Evolutionary conservation across 208 protist genomes (phyloP), one percentile per base, ranked within the genome.

Genomic region (Leishmania aethiopica): DNA sequence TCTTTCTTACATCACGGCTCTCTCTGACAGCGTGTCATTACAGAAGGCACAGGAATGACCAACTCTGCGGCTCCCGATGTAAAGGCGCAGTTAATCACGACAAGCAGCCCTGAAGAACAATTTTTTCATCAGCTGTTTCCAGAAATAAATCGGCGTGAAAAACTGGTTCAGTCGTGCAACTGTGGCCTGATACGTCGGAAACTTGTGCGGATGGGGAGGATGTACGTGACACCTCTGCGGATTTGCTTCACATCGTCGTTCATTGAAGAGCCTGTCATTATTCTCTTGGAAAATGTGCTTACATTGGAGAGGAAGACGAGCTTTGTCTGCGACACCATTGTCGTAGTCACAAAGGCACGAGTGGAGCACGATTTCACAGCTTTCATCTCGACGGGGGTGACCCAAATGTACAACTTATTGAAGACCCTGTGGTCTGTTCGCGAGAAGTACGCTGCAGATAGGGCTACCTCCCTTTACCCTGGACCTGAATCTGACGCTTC

Each of bases 201-300:
- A 37, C 81, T 94, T 11, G 83, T 90, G 40, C 88, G 91, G 4
- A 90, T 94, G 84, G 91, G 91, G 8, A 82, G 74, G 47, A 84
- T 94, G 72, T 92, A 94, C 76, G 77, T 91, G 40, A 90, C 91
- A 11, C 84, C 88, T 22, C 57, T 94, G 35, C 87, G 91, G 8
- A 40, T 94, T 40, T 92, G 88, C 72, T 94, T 94, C 77, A 71
- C 74, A 45, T 94, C 91, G 7, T 84, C 87, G 7, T 92, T 94
- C 53, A 80, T 94, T n/a, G 85, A 85, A 5, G 62, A 80, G 40
- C 79, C 85, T 13, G 35, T 94, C 15, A 81, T 88, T 69, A 74
- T 94, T 17, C 70, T 72, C 2, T 87, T 90, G 86, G 89, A 92
- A 35, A 82, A 90, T 74, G 87, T 94, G 0, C 66, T 83, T 25